phyloP scores from a whole-genome alignment of 495 filamentous ascomycete genomes.

The Sphaerosporella brunnea region DNA sequence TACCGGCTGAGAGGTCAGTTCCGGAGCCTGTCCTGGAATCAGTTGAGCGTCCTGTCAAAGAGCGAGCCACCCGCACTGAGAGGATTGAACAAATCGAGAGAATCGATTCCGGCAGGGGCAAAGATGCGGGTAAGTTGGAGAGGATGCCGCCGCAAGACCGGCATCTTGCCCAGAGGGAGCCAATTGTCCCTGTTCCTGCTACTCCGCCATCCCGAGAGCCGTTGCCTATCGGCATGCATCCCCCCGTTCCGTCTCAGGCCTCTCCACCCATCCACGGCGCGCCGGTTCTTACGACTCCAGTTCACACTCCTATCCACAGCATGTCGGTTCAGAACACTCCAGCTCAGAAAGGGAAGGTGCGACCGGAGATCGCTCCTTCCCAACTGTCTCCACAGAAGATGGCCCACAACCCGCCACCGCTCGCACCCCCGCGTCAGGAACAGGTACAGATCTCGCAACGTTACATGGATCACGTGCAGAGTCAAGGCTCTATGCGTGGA shows the following conservation, averaged over 20 bases:
- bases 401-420: not conserved
- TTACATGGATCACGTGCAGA: not conserved
- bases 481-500: slow-evolving; percentile 2
- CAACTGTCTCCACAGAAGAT: slow-evolving; percentile 3
- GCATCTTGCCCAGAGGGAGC: not conserved
- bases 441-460: not conserved
- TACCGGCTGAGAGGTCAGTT: not conserved
- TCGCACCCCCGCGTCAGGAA: not conserved
- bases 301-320: not conserved
- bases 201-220: slow-evolving; percentile 1
- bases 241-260: too few species aligned
- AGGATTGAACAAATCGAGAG: not conserved
- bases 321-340: slow-evolving; percentile 2
- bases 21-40: not conserved
- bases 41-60: not conserved
- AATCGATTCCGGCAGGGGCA: not conserved
- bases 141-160: not conserved
- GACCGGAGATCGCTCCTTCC: not conserved
- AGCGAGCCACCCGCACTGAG: not conserved
- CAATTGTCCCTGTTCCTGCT: not conserved
- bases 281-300: not conserved
- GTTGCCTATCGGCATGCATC: slow-evolving; percentile 7
- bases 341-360: not conserved
- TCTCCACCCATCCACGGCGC: not conserved
- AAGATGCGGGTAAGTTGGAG: not conserved